A percentile compares a stretch with the other conserved stretches of the same genome.
These are phyloP conservation scores for Penicillium sp. DNA, from an alignment of 2,329 filamentous ascomycete species.

Conservation along the genomic window DNA sequence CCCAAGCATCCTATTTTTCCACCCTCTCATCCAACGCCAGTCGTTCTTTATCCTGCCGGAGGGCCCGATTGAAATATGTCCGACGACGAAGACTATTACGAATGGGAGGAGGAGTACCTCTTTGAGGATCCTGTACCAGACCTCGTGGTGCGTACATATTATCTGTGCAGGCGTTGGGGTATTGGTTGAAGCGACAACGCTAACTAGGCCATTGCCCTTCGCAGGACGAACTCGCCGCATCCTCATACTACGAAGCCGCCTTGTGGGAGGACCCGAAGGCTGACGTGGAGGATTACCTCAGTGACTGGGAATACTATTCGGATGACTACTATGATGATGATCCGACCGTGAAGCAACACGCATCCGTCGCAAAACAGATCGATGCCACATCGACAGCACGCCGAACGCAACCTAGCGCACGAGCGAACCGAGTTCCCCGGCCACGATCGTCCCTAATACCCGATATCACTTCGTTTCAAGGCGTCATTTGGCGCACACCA, in stretches of 20 bases:
- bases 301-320: constrained; percentile 50
- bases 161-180: neutral
- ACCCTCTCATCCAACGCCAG: neutral
- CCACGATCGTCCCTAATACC: constrained; percentile 17
- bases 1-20: neutral
- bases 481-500: constrained; percentile 44
- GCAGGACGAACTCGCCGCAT: constrained; percentile 48
- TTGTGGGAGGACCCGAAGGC: constrained; percentile 43
- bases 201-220: neutral
- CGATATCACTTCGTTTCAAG: constrained; percentile 38
- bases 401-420: constrained; percentile 16
- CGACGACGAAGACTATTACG: constrained; percentile 42
- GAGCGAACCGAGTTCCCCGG: constrained; percentile 1
- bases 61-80: constrained; percentile 31
- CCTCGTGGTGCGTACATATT: constrained; percentile 34
- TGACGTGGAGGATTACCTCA: constrained; percentile 44
- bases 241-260: constrained; percentile 43
- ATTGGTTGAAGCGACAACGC: neutral
- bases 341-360: constrained; percentile 32
- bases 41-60: neutral
- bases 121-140: constrained; percentile 40
- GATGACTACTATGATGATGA: constrained; percentile 51
- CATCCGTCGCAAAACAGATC: constrained; percentile 19
- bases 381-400: constrained; percentile 18
- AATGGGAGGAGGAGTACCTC: constrained; percentile 39